These are phyloP conservation scores for Phytophthora uliginosa DNA, from an alignment of 352 stramenopile species.

Conservation along the genomic window DNA sequence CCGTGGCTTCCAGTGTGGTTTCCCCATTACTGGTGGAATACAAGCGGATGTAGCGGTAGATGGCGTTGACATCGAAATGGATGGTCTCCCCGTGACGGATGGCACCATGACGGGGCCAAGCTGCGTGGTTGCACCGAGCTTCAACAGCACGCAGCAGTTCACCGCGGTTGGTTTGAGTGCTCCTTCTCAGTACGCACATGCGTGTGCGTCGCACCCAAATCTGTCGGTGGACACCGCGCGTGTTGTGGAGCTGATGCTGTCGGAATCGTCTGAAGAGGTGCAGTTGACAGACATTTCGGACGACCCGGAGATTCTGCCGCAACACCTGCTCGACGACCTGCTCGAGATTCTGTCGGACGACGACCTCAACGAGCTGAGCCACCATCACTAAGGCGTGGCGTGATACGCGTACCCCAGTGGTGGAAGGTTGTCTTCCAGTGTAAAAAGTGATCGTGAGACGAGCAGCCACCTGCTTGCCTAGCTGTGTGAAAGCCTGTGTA, in stretches of 20 bases:
- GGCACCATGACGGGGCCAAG: not conserved
- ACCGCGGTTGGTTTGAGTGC: not conserved
- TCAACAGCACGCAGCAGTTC: not conserved
- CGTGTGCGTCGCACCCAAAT: not conserved
- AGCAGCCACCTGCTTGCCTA: not conserved
- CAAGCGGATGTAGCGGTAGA: constrained; percentile 11
- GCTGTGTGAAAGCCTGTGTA: constrained; percentile 2
- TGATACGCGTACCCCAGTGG: not conserved
- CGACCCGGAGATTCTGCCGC: constrained; percentile 26
- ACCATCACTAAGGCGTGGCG: constrained; percentile 8
- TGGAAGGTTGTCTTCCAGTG: not conserved
- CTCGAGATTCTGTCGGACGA: constrained; percentile 35
- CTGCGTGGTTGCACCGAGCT: not conserved
- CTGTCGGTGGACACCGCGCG: constrained; percentile 15
- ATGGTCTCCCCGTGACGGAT: constrained; percentile 7
- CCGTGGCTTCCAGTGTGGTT: not conserved
- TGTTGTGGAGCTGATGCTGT: constrained; percentile 31
- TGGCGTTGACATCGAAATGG: constrained; percentile 20
- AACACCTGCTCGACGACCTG: constrained; percentile 35
- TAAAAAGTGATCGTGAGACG: not conserved
- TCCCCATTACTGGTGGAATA: not conserved
- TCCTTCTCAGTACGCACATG: not conserved
- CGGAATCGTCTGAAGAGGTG: constrained; percentile 26
- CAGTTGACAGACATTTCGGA: constrained; percentile 24
- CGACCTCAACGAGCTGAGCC: constrained; percentile 27